Base-by-base conservation (phyloP, 495 filamentous ascomycete genomes). In the Penicillium mononematosum region DNA sequence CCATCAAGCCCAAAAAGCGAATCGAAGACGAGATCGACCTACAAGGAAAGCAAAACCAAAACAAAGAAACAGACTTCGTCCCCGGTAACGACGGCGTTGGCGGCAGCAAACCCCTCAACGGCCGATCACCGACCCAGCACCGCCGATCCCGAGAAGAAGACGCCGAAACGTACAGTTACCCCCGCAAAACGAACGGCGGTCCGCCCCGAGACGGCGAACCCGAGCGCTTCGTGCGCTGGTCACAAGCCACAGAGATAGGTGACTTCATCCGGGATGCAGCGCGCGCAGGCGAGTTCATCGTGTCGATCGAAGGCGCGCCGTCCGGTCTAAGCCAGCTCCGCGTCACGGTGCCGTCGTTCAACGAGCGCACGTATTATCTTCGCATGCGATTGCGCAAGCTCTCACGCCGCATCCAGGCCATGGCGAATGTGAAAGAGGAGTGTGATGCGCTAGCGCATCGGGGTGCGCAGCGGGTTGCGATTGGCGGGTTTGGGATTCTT, bases 191-290 rank as follows among this genome's bases (percentile, higher is more conserved):
- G 43, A 65, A 55, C 48, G 61, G 62, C 24, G 7, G 9, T 4
- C 51, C 59, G 2, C 45, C 60, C 1, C 45, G 59, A 27, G 45
- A 59, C 5, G 59, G 58, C 3, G 45, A 58, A n/a, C 67, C 69
- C 4, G 60, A 70, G 20, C 69, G 63, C 22, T 92, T 92, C 74
- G 90, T 96, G 1, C 88, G 91, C n/a, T 98, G 93, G 93, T 91
- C 88, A 19, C 82, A 84, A 39, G 86, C 85, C 16, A 96, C 92
- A 10, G 93, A 97, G 62, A 86, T 98, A 27, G 93, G 92, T 10
- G 92, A 97, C 73, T 98, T 98, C 70, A 91, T 98, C 58, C 89
- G 91, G 5, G 93, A 96, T 63, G 92, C 93, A 0, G 88, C 92
- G 4, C 80, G 90, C 0, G 88, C 86, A 0, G 78, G 87, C 45